Base-by-base conservation (phyloP, 495 filamentous ascomycete species). In the Neurospora cerealis region DNA sequence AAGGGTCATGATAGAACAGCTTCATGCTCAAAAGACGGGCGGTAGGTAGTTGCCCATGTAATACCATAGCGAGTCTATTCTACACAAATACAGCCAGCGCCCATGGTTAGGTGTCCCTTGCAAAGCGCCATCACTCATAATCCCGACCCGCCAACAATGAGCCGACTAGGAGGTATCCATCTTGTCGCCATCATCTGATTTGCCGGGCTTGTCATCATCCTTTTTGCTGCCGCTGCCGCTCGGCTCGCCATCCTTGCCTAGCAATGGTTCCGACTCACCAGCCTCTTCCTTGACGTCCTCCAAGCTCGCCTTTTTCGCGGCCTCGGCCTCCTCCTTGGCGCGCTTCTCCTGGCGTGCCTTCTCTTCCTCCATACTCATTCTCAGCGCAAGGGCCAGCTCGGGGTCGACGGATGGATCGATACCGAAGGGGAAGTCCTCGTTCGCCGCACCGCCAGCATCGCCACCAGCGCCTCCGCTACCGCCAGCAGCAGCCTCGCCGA, bases 321-420 rank as follows among this genome's bases (percentile, higher is more conserved):
- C 84, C 71, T 90, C 91, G 75, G 93, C 92, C 73, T 90, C 87
- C 42, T 93, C 93, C 75, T 89, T 89, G 80, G 91, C 92, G 77
- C 91, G 88, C 84, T 92, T 92, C 78, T 97, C 95, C 82, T 96
- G 89, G 78, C 96, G 85, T 74, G 93, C 93, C 87, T 96, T 96
- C 87, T 83, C 96, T 79, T 98, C 96, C 81, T 99, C 96, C 88
- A 96, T 92, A 80, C 93, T 97, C 93, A 99, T 95, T 74, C 96
- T 89, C 80, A 99, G 85, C n/a, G 96, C 96, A 72, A 99, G 87
- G 3, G 96, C 96, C 80, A 99, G 81, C 80, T 98, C 96, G 38
- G 96, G 96, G 81, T 99, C 96, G 73, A 90, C 86, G 80, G 88
- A 92, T 74, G 87, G 94, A 85, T 91, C 92, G 81, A 93, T 91